Evolutionary conservation across 306 rosid species (phyloP).

Genomic region (Pueraria montana): DNA sequence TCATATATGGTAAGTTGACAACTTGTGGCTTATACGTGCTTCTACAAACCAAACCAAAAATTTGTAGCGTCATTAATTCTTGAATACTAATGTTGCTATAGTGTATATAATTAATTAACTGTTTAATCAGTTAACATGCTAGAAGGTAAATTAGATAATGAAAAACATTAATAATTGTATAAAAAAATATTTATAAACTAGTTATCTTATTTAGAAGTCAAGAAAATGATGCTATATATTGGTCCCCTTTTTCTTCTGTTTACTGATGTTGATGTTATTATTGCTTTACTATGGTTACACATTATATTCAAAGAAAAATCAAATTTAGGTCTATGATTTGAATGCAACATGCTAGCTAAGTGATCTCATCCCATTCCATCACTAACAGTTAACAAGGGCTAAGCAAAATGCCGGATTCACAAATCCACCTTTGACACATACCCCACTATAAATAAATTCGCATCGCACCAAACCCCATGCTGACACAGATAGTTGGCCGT

Average conservation of each 20-base stretch:
- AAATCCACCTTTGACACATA: slow-evolving; percentile 15
- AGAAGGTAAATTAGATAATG: neutral
- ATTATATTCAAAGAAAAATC: neutral
- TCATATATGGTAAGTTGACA: neutral
- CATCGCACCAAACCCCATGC: slow-evolving; percentile 8
- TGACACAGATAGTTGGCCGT: neutral
- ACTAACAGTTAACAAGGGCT: neutral
- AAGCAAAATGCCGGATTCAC: neutral
- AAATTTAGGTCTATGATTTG: neutral
- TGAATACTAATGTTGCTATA: neutral
- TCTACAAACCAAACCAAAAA: neutral
- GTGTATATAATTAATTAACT: neutral
- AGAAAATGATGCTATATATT: neutral
- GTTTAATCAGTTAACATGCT: neutral
- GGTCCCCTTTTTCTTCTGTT: too few relatives aligned
- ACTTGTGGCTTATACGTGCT: neutral
- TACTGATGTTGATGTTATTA: slow-evolving; percentile 12
- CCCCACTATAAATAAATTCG: neutral
- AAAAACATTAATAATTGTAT: neutral
- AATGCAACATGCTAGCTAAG: neutral
- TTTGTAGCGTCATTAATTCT: neutral
- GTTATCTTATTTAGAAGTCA: neutral
- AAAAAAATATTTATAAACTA: neutral
- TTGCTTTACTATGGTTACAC: neutral
- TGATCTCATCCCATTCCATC: slow-evolving; percentile 2